Evolutionary conservation across 2,329 filamentous ascomycete genomes (phyloP), one percentile per base, ranked within the genome.

Genomic region (Basipetospora chlamydospora): DNA sequence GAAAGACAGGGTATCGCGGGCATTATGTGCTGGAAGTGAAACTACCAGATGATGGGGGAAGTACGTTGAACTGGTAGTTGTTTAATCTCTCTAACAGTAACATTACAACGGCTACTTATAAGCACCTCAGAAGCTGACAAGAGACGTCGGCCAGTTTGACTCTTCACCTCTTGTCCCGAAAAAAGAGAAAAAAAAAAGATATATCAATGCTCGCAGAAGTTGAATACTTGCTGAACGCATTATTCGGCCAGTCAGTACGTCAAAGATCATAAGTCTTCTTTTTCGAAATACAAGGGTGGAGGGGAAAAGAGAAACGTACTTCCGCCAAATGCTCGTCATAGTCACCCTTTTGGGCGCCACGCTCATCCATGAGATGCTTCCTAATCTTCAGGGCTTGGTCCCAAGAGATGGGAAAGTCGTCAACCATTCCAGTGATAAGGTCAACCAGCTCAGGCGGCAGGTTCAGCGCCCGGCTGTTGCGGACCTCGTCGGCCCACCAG

Each of bases 401-500:
- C 41, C 52, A 41, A 32, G 10, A 35, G 38, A 28, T 16, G 26
- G 44, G 48, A 38, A 53, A 43, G 10, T 44, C 26, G 20, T 37
- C 35, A 3, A 51, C 32, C 35, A 51, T 39, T 4, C 49, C 39
- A 20, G 46, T 30, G 6, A 55, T 39, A 44, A 53, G 50, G 5
- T 51, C 40, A 17, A 45, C 32, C 6, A 56, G 35, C 46, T 54
- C 51, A 1, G 45, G 29, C 30, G 49, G 42, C 28, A 59, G 38
- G 30, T 52, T 49, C 11, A 49, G 46, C 2, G 44, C 45, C 29
- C 9, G 34, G 25, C 18, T 34, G 13, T 64, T 64, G 2, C 66
- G 65, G 0, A 70, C 57, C 39, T 71, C 66, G 0, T 47, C 47
- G 5, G 46, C 48, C 54, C 52, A 59, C 56, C 56, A 58, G 33